phyloP scores from a whole-genome alignment of 257 asterid species.

The Misopates orontium region DNA sequence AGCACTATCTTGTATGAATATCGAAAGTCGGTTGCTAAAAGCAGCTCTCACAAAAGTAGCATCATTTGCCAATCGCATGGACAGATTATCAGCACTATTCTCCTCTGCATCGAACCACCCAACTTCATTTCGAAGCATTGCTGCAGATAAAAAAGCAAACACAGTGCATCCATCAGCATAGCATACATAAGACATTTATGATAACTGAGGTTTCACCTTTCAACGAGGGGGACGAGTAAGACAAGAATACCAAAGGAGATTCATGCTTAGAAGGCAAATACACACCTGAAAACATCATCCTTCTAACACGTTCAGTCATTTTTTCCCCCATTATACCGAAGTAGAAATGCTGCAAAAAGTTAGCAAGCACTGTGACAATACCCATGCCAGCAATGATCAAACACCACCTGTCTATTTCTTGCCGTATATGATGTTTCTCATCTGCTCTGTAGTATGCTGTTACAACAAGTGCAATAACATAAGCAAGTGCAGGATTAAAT shows the following conservation, averaged over 20 bases:
- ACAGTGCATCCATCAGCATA: conserved; percentile 14
- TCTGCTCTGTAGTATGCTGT: conserved; percentile 75
- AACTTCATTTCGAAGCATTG: conserved; percentile 99
- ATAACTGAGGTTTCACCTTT: conserved; percentile 5
- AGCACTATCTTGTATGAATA: conserved; percentile 93
- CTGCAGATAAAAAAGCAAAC: conserved; percentile 42
- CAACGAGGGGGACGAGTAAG: conserved; percentile 13
- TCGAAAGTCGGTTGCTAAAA: conserved; percentile 96
- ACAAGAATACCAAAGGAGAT: conserved; percentile 8
- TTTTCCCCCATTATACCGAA: conserved; percentile 99
- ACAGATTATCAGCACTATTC: conserved; percentile 96
- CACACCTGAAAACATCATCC: conserved; percentile 99
- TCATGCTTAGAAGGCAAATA: conserved; percentile 19
- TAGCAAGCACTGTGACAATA: conserved; percentile 86
- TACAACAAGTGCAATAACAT: conserved; percentile 83
- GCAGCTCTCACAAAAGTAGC: conserved; percentile 99
- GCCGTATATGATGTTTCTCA: conserved; percentile 50
- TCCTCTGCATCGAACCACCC: conserved; percentile 99
- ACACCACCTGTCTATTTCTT: conserved; percentile 90
- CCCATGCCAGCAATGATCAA: conserved; percentile 96
- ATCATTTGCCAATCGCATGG: conserved; percentile 98
- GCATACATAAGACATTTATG: conserved; percentile 2
- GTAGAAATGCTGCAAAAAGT: conserved; percentile 96
- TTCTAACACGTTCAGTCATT: conserved; percentile 99
- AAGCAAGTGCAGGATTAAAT: conserved; percentile 91